Evolutionary conservation across 2,329 filamentous ascomycete genomes (phyloP).

Genomic region (Trichoderma lentiforme): DNA sequence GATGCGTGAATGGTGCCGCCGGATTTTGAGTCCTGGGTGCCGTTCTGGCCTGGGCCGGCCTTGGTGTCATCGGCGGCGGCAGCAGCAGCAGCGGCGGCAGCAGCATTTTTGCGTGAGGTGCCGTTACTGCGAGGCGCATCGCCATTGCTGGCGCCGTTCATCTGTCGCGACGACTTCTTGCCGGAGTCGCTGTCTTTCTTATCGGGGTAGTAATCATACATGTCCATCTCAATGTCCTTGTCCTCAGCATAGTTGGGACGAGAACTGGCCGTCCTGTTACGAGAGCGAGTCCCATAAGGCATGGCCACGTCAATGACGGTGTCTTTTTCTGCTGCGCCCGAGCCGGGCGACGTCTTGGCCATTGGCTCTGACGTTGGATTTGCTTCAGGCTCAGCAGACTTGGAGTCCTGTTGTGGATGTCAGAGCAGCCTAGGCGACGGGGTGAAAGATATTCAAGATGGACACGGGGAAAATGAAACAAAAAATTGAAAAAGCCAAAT

Average conservation of each 20-base stretch:
- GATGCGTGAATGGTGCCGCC: constrained; percentile 27
- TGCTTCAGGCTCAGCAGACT: constrained; percentile 33
- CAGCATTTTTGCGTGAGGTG: constrained; percentile 40
- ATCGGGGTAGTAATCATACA: constrained; percentile 63
- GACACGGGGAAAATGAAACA: background rate
- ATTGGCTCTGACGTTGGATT: constrained; percentile 33
- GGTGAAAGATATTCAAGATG: background rate
- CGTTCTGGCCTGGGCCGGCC: constrained; percentile 31
- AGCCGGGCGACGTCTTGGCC: constrained; percentile 48
- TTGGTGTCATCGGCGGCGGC: constrained; percentile 39
- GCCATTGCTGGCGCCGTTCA: constrained; percentile 38
- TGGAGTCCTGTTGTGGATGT: constrained; percentile 32
- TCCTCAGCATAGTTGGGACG: constrained; percentile 96
- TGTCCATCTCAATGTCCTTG: constrained; percentile 82
- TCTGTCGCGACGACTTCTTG: constrained; percentile 55
- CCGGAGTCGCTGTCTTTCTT: constrained; percentile 51
- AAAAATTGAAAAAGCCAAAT: constrained; percentile 7
- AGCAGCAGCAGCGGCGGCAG: constrained; percentile 21
- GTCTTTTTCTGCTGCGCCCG: constrained; percentile 49
- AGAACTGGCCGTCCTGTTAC: constrained; percentile 75
- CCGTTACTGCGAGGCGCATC: constrained; percentile 33
- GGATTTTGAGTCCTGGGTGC: constrained; percentile 36
- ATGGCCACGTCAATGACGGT: constrained; percentile 52
- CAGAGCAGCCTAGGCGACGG: constrained; percentile 22
- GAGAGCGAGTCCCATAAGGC: constrained; percentile 88